Evolutionary conservation across 1,284 basidiomycete species (phyloP).

Genomic region (Sporisorium reilianum): DNA sequence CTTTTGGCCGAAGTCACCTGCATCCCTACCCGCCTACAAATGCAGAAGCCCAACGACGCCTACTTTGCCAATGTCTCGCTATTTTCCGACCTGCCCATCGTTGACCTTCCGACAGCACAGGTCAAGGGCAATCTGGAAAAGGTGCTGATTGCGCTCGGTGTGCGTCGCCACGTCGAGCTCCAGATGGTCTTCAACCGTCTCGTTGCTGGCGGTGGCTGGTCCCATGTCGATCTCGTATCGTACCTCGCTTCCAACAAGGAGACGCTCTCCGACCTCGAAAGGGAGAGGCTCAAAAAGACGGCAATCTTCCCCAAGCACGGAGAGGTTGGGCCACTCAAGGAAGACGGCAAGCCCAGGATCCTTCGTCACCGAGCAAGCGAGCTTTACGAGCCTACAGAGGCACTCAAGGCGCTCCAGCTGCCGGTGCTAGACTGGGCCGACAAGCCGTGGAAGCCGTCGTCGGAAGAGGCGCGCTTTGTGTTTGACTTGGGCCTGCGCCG

Average conservation of each 20-base stretch:
- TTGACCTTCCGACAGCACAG: slow-evolving; percentile 77
- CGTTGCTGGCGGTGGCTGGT: slow-evolving; percentile 70
- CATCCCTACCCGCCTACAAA: slow-evolving; percentile 85
- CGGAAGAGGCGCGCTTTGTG: slow-evolving; percentile 80
- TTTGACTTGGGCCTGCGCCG: slow-evolving; percentile 82
- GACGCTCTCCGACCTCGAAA: slow-evolving; percentile 78
- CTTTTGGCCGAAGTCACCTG: slow-evolving; percentile 78
- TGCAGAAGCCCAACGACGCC: slow-evolving; percentile 80
- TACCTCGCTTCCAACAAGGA: slow-evolving; percentile 84
- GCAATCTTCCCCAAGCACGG: slow-evolving; percentile 80
- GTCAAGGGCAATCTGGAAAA: slow-evolving; percentile 84
- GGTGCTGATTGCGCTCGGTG: slow-evolving; percentile 82
- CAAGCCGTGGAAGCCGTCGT: slow-evolving; percentile 62
- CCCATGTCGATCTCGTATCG: slow-evolving; percentile 69
- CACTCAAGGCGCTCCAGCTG: slow-evolving; percentile 80
- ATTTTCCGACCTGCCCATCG: slow-evolving; percentile 84
- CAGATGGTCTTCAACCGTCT: slow-evolving; percentile 71
- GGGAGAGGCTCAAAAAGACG: slow-evolving; percentile 81
- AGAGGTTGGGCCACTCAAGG: slow-evolving; percentile 56
- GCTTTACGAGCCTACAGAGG: slow-evolving; percentile 82
- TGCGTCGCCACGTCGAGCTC: slow-evolving; percentile 84
- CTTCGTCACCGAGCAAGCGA: slow-evolving; percentile 62
- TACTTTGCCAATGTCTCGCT: slow-evolving; percentile 91
- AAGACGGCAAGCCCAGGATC: slow-evolving; percentile 56
- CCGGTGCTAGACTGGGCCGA: slow-evolving; percentile 90